Percentiles rank a stretch among this genome's conserved stretches.
Evolutionary conservation across 2,329 filamentous ascomycete genomes (phyloP).

Genomic region (Penicillium sp.): DNA sequence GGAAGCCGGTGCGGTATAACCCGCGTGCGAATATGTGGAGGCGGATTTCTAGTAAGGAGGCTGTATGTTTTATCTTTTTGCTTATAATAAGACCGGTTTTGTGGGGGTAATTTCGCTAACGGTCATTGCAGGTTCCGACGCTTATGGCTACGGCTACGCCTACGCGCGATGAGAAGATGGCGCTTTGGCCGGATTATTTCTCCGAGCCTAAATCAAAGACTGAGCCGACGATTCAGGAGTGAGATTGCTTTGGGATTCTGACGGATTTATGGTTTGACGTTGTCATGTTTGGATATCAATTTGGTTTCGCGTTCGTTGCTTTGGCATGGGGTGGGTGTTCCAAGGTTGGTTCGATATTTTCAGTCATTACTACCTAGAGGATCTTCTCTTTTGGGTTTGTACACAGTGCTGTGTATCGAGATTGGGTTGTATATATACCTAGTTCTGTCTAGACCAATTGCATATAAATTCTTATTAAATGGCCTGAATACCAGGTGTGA

Average conservation of each 20-base stretch:
- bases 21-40: conserved; percentile 68
- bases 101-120: too few species aligned
- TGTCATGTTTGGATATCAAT: neutral
- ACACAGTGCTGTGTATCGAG: neutral
- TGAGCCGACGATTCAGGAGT: conserved; percentile 30
- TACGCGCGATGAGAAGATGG: conserved; percentile 58
- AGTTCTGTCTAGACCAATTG: neutral
- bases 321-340: conserved; percentile 5
- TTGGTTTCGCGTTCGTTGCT: neutral
- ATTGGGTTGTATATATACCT: neutral
- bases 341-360: neutral
- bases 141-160: conserved; percentile 52
- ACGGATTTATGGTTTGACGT: neutral
- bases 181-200: conserved; percentile 61
- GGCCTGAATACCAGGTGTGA: neutral
- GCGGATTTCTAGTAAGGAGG: conserved; percentile 57
- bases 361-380: neutral
- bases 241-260: neutral
- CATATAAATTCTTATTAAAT: neutral
- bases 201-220: conserved; percentile 35
- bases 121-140: conserved; percentile 37
- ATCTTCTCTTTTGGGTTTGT: neutral
- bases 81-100: too few species aligned
- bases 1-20: conserved; percentile 62
- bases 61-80: conserved; percentile 37